Percentiles rank a stretch among this genome's conserved stretches.
These are phyloP conservation scores for Dissophora globulifera DNA, from an alignment of 192 early-diverging fungal genomes.

Conservation along the genomic window DNA sequence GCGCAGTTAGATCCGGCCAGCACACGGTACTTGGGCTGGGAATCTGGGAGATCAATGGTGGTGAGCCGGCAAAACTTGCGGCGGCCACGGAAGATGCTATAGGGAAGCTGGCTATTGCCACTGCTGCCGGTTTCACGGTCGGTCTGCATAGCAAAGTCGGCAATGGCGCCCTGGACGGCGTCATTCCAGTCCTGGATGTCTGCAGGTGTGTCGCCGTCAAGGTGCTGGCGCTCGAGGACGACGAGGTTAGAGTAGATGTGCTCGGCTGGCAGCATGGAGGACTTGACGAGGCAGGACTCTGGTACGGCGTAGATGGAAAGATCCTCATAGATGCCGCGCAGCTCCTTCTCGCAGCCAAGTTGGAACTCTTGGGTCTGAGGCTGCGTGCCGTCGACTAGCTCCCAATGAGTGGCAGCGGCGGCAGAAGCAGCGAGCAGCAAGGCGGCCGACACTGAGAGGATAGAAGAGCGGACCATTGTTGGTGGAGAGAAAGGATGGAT, in stretches of 20 bases:
- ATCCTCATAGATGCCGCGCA: conserved; percentile 52
- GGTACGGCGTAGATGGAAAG: conserved; percentile 44
- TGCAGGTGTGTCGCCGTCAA: conserved; percentile 26
- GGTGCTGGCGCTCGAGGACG: conserved; percentile 46
- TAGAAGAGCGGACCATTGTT: conserved; percentile 32
- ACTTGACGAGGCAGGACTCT: conserved; percentile 13
- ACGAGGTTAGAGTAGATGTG: conserved; percentile 34
- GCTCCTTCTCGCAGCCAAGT: conserved; percentile 28
- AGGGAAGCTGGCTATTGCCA: conserved; percentile 11
- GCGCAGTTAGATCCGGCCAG: conserved; percentile 39
- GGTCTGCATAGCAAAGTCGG: conserved; percentile 11
- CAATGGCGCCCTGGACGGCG: conserved; percentile 23
- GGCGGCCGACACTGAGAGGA: conserved; percentile 40
- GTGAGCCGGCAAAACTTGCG: conserved; percentile 41
- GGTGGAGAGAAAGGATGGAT: too few species aligned
- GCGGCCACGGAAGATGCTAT: conserved; percentile 14
- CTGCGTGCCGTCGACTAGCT: conserved; percentile 32
- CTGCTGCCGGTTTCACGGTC: background rate
- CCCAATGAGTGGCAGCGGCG: conserved; percentile 26
- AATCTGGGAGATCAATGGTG: conserved; percentile 24
- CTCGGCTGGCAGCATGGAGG: conserved; percentile 24
- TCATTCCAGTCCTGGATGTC: conserved; percentile 39
- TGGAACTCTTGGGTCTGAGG: conserved; percentile 35
- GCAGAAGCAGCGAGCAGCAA: conserved; percentile 30
- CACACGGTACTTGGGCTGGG: conserved; percentile 31